Conservation (phyloP, 2,329 filamentous ascomycete species). For the Sarocladium brachiariae region DNA sequence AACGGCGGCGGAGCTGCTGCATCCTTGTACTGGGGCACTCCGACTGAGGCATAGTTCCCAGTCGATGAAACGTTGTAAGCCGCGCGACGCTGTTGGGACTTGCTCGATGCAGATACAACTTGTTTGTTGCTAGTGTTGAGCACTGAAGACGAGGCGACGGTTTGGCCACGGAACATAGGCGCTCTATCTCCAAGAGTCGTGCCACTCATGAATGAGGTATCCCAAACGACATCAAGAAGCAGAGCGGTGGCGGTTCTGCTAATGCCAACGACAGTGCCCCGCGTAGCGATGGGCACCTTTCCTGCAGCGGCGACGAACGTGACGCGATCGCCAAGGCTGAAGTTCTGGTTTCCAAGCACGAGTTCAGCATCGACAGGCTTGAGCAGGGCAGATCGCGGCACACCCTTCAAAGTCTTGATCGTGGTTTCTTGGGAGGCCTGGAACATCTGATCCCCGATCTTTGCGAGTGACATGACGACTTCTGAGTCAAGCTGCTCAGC, state of each 20-base stretch:
- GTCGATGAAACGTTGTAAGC: conserved; percentile 44
- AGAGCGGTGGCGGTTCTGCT: conserved; percentile 78
- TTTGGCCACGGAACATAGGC: conserved; percentile 88
- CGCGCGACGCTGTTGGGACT: conserved; percentile 42
- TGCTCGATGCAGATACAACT: conserved; percentile 60
- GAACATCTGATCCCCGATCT: conserved; percentile 60
- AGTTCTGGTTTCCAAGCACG: conserved; percentile 76
- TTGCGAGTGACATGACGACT: conserved; percentile 73
- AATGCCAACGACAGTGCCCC: conserved; percentile 90
- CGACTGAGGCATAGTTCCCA: conserved; percentile 47
- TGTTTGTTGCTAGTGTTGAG: conserved; percentile 82
- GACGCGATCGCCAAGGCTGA: conserved; percentile 80
- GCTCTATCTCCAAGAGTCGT: conserved; percentile 86
- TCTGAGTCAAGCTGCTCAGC: conserved; percentile 94
- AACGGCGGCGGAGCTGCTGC: conserved; percentile 48
- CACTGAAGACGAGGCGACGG: conserved; percentile 79
- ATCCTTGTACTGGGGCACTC: conserved; percentile 56
- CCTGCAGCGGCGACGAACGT: conserved; percentile 90
- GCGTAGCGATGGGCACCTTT: conserved; percentile 86
- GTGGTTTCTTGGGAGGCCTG: conserved; percentile 45
- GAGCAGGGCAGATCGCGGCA: conserved; percentile 80
- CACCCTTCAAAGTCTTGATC: conserved; percentile 66
- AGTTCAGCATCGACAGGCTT: conserved; percentile 97
- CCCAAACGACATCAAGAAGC: conserved; percentile 87
- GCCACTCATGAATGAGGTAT: conserved; percentile 93